Conservation (phyloP, 805 yeast species). For the Candida khao-thaluensis region DNA sequence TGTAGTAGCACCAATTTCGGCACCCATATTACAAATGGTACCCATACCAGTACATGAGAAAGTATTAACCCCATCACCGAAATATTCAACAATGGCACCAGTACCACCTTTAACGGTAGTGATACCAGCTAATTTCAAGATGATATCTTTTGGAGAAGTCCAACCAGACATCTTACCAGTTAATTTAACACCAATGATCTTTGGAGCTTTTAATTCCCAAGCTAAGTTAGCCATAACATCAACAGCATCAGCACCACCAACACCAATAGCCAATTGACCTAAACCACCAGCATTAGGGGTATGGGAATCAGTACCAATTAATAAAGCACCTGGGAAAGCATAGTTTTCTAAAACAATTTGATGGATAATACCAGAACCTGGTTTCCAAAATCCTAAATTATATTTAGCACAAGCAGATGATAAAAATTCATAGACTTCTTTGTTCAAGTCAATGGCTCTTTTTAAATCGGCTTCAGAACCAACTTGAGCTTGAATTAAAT, state of each 20-base stretch:
- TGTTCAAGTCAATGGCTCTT: conserved; percentile 83
- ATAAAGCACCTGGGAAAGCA: conserved; percentile 95
- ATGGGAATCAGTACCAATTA: conserved; percentile 96
- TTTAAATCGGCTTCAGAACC: conserved; percentile 86
- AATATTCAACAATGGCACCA: conserved; percentile 93
- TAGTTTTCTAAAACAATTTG: conserved; percentile 95
- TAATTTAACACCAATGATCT: conserved; percentile 89
- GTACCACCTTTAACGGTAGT: conserved; percentile 98
- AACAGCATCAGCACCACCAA: conserved; percentile 99
- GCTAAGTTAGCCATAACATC: conserved; percentile 93
- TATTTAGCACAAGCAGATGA: conserved; percentile 89
- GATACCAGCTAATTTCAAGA: conserved; percentile 88
- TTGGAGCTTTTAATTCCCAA: conserved; percentile 98
- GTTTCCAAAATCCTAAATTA: conserved; percentile 98
- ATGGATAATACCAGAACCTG: conserved; percentile 97
- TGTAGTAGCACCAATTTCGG: conserved; percentile 98
- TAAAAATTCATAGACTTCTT: conserved; percentile 92
- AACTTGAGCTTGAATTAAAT: conserved; percentile 91
- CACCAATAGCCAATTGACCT: conserved; percentile 97
- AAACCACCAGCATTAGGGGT: conserved; percentile 99
- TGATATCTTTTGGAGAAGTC: conserved; percentile 97
- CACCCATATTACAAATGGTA: conserved; percentile 99
- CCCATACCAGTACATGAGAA: conserved; percentile 99
- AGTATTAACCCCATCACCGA: conserved; percentile 90
- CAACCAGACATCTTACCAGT: conserved; percentile 92